Conservation (phyloP, 192 early-diverging fungal genomes). For the Backusella tarrabulga region DNA sequence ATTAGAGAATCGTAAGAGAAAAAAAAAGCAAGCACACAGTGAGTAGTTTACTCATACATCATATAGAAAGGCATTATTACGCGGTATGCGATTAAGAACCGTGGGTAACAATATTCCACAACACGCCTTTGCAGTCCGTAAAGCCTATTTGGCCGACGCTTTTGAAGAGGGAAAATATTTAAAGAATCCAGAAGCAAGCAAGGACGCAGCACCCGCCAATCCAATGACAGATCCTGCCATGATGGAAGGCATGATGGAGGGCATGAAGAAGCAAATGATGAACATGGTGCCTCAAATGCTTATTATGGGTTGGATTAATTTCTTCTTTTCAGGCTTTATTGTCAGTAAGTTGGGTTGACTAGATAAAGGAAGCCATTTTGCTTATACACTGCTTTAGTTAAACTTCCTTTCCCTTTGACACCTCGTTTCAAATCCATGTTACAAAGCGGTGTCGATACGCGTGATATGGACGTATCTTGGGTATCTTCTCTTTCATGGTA, state of each 20-base stretch:
- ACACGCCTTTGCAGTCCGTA: constrained; percentile 71
- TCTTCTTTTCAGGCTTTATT: constrained; percentile 98
- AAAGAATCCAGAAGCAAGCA: constrained; percentile 74
- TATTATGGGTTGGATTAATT: constrained; percentile 99
- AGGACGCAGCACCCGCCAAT: constrained; percentile 61
- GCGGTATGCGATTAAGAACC: constrained; percentile 67
- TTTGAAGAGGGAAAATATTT: constrained; percentile 84
- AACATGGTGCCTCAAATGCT: constrained; percentile 98
- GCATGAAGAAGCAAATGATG: constrained; percentile 96
- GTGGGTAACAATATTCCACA: constrained; percentile 68
- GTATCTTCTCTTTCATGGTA: constrained; percentile 98
- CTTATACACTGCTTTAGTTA: constrained; percentile 54
- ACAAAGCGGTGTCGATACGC: constrained; percentile 92
- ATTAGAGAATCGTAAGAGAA: constrained; percentile 72
- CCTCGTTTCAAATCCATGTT: constrained; percentile 98
- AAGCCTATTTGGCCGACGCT: constrained; percentile 67
- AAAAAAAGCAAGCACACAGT: no score
- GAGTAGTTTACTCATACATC: neutral
- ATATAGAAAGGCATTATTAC: constrained; percentile 69
- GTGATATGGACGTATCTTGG: constrained; percentile 97
- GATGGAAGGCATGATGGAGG: constrained; percentile 97
- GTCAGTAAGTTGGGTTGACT: constrained; percentile 62
- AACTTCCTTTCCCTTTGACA: constrained; percentile 94
- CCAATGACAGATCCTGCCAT: constrained; percentile 89
- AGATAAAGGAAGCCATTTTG: neutral